phyloP scores from a whole-genome alignment of 257 asterid genomes.

The Scutellaria galericulata region DNA sequence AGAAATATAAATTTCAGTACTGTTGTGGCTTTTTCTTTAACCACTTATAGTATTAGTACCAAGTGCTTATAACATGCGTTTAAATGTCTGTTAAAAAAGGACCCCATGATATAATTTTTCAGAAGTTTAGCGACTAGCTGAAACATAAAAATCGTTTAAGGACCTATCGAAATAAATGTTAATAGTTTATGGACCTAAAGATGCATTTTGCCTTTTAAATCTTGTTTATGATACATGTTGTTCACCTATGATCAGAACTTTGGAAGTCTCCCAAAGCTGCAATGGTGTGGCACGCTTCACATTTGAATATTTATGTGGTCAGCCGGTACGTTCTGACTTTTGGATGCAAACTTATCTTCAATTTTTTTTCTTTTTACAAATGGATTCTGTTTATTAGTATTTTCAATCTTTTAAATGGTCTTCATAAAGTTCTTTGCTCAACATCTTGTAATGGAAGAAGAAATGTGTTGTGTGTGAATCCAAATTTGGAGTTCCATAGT shows the following conservation, averaged over 20 bases:
- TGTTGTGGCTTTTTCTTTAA: too few species aligned
- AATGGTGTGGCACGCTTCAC: constrained; percentile 83
- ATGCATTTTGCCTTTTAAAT: background rate
- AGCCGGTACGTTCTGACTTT: constrained; percentile 59
- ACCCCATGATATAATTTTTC: too few species aligned
- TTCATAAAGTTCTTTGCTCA: background rate
- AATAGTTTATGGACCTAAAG: too few species aligned
- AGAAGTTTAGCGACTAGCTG: too few species aligned
- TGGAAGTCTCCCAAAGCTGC: constrained; percentile 85
- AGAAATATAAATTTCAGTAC: too few species aligned
- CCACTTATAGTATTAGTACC: too few species aligned
- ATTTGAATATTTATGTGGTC: constrained; percentile 87
- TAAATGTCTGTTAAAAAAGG: too few species aligned
- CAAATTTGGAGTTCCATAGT: background rate
- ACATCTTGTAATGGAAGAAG: background rate
- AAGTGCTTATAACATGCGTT: too few species aligned
- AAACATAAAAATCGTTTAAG: too few species aligned
- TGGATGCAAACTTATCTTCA: constrained; percentile 3
- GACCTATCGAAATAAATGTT: too few species aligned
- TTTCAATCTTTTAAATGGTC: background rate
- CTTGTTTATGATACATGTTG: constrained; percentile 28
- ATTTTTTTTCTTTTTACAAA: background rate
- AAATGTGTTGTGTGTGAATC: background rate
- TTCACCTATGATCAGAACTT: constrained; percentile 54
- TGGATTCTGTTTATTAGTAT: constrained; percentile 5